Evolutionary conservation across 192 early-diverging fungal species (phyloP).

Genomic region (Thamnidium elegans): DNA sequence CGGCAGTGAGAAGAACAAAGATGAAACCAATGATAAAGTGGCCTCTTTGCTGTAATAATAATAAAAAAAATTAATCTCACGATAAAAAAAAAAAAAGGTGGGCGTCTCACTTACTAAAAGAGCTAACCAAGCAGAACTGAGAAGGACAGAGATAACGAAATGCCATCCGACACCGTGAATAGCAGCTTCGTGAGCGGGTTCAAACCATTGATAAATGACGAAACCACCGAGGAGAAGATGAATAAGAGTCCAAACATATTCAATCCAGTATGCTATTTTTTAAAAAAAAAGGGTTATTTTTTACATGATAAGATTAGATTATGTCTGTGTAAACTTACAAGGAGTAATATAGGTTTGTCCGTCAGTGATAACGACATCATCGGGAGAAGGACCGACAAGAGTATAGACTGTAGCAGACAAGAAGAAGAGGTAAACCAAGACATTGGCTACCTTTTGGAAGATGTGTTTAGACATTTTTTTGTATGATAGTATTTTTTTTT

Average conservation of each 20-base stretch:
- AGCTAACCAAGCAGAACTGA: slow-evolving; percentile 58
- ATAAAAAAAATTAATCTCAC: neutral
- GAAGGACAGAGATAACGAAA: slow-evolving; percentile 57
- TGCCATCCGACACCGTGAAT: slow-evolving; percentile 58
- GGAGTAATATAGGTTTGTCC: slow-evolving; percentile 64
- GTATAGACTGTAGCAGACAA: slow-evolving; percentile 55
- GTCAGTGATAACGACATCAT: slow-evolving; percentile 28
- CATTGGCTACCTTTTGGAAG: slow-evolving; percentile 54
- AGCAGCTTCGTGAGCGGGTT: slow-evolving; percentile 48
- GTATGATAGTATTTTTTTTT: neutral
- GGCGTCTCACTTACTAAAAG: slow-evolving; percentile 48
- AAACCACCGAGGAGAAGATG: slow-evolving; percentile 63
- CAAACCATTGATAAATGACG: slow-evolving; percentile 61
- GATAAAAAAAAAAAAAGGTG: neutral
- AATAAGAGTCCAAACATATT: slow-evolving; percentile 60
- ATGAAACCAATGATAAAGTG: slow-evolving; percentile 53
- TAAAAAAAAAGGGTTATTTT: too few species aligned
- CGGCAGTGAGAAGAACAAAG: slow-evolving; percentile 55
- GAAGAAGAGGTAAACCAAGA: slow-evolving; percentile 62
- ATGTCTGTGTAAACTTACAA: slow-evolving; percentile 24
- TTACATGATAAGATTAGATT: neutral
- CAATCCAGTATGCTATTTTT: slow-evolving; percentile 53
- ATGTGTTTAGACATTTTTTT: slow-evolving; percentile 8
- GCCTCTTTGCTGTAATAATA: slow-evolving; percentile 32
- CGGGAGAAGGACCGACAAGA: slow-evolving; percentile 42